A percentile compares a stretch with the other conserved stretches of the same genome.
These are phyloP conservation scores for Multifurca ochricompacta DNA, from an alignment of 768 basidiomycete species.

Conservation along the genomic window DNA sequence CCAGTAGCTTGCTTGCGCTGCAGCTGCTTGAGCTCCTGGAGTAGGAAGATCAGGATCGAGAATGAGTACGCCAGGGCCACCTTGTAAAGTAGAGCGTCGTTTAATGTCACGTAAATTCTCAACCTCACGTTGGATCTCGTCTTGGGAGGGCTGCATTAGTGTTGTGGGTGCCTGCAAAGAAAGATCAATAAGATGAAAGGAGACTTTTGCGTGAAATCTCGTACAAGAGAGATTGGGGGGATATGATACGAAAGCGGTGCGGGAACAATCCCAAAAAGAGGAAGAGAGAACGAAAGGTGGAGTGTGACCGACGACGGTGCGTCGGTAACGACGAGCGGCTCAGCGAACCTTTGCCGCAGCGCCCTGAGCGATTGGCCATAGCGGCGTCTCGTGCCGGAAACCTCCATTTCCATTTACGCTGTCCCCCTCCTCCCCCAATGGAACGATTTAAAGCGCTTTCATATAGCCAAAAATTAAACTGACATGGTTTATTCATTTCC, in stretches of 20 bases:
- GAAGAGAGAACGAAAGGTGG: neutral
- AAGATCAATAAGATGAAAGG: neutral
- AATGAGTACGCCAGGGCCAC: slow-evolving; percentile 70
- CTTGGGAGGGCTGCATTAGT: slow-evolving; percentile 63
- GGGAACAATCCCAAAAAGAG: neutral
- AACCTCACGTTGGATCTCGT: slow-evolving; percentile 82
- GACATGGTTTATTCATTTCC: too few relatives aligned
- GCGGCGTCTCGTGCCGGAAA: neutral
- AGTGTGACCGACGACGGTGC: neutral
- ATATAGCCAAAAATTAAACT: too few relatives aligned
- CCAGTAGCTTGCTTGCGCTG: slow-evolving; percentile 29
- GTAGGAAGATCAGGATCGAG: slow-evolving; percentile 91
- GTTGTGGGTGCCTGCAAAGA: slow-evolving; percentile 5
- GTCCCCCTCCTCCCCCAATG: too few relatives aligned
- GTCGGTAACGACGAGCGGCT: slow-evolving; percentile 15
- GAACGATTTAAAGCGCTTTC: too few relatives aligned
- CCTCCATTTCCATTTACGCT: too few relatives aligned
- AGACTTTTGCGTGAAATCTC: neutral
- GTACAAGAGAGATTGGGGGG: neutral
- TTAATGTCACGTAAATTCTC: slow-evolving; percentile 78
- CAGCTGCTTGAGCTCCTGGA: slow-evolving; percentile 48
- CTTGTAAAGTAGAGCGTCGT: slow-evolving; percentile 68
- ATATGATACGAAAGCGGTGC: neutral
- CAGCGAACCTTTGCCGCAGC: neutral
- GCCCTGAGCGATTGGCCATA: neutral